Percentiles rank a stretch among this genome's conserved stretches.
Evolutionary conservation across 345 rosid genomes (phyloP).

Genomic region (Linum trigynum): DNA sequence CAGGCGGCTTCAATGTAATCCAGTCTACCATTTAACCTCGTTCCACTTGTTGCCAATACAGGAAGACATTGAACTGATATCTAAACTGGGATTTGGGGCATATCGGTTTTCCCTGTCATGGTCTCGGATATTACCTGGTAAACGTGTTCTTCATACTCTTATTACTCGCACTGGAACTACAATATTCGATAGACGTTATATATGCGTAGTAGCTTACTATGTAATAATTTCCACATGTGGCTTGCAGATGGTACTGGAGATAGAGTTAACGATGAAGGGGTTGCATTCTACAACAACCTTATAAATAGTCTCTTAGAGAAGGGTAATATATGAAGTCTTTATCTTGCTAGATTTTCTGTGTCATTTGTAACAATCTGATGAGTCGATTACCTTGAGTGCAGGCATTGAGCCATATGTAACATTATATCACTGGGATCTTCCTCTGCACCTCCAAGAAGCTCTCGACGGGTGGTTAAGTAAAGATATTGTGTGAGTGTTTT

Average conservation of each 20-base stretch:
- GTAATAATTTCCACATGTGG: neutral
- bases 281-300: conserved; percentile 24
- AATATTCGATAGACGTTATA: too few species aligned
- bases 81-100: conserved; percentile 62
- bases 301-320: conserved; percentile 21
- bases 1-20: too few species aligned
- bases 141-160: neutral
- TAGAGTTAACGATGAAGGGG: conserved; percentile 20
- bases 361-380: conserved; percentile 5
- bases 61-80: conserved; percentile 77
- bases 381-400: conserved; percentile 13
- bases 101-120: conserved; percentile 88
- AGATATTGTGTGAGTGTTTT: conserved; percentile 60
- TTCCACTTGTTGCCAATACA: conserved; percentile 18
- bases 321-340: conserved; percentile 31
- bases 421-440: conserved; percentile 29
- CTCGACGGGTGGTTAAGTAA: conserved; percentile 68
- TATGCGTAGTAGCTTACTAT: neutral
- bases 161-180: too few species aligned
- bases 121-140: conserved; percentile 93
- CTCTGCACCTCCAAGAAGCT: conserved; percentile 60
- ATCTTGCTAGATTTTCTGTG: conserved; percentile 12
- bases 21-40: neutral
- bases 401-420: conserved; percentile 24
- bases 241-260: conserved; percentile 21